A percentile compares a stretch with the other conserved stretches of the same genome.
Conservation (phyloP, 495 filamentous ascomycete species). For the Darksidea phi region DNA sequence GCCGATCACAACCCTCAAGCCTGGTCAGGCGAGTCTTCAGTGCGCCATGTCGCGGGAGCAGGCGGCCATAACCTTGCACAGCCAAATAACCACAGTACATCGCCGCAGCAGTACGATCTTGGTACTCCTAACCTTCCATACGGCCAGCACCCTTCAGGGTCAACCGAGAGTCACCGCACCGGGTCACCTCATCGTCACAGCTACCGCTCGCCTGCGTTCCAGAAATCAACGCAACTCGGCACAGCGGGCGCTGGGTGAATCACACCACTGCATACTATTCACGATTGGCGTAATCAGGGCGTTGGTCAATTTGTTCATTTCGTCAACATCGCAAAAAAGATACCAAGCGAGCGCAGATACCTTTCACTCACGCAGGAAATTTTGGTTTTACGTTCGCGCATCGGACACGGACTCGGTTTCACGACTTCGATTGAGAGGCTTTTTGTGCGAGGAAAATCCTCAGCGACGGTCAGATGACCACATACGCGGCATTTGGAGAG, state of each 20-base stretch:
- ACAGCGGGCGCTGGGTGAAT: slow-evolving; percentile 32
- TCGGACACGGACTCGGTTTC: no score
- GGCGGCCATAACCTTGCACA: slow-evolving; percentile 27
- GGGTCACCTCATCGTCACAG: slow-evolving; percentile 32
- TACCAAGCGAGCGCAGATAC: no score
- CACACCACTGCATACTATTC: no score
- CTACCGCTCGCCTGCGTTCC: slow-evolving; percentile 31
- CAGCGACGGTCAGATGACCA: no score
- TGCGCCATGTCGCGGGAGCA: slow-evolving; percentile 71
- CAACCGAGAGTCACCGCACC: slow-evolving; percentile 31
- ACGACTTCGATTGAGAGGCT: no score
- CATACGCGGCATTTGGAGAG: no score
- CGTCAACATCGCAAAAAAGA: no score
- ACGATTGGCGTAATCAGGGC: no score
- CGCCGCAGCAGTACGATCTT: slow-evolving; percentile 31
- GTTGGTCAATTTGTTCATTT: no score
- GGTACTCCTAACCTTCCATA: slow-evolving; percentile 32
- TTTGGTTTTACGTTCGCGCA: no score
- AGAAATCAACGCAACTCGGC: slow-evolving; percentile 29
- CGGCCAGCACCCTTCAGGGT: slow-evolving; percentile 27
- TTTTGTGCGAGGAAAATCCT: no score
- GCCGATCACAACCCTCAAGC: slow-evolving; percentile 79
- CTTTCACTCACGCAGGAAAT: no score
- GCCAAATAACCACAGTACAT: slow-evolving; percentile 26
- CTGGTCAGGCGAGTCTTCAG: slow-evolving; percentile 79